phyloP scores from a whole-genome alignment of 345 rosid genomes.

The Fremontodendron californicum region DNA sequence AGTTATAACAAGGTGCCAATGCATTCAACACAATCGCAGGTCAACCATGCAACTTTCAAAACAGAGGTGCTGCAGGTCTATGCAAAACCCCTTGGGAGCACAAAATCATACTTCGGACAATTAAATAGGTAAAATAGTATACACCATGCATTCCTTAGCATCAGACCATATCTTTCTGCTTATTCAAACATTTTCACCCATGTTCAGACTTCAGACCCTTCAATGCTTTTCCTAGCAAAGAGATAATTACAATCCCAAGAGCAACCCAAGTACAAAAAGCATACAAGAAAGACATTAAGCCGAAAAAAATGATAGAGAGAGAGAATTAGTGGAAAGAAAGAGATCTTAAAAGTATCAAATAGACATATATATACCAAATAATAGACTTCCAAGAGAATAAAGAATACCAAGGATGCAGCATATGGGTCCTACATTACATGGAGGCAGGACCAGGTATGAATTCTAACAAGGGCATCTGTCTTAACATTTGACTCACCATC shows the following conservation, averaged over 20 bases:
- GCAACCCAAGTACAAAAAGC: neutral
- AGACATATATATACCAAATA: neutral
- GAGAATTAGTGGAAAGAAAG: neutral
- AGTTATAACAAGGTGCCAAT: neutral
- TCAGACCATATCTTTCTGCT: neutral
- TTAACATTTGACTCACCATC: neutral
- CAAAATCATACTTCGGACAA: neutral
- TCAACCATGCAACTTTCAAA: neutral
- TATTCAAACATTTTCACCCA: neutral
- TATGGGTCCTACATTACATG: neutral
- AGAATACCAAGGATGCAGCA: neutral
- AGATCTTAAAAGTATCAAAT: neutral
- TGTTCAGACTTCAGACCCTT: neutral
- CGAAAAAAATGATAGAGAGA: neutral
- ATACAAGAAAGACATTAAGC: neutral
- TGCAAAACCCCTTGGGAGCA: neutral
- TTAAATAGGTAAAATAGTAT: neutral
- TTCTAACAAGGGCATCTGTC: neutral
- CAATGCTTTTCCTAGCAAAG: neutral
- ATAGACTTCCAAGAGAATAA: neutral
- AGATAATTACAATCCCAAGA: neutral
- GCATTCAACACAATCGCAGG: neutral
- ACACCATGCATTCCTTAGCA: neutral
- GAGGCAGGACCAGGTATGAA: neutral
- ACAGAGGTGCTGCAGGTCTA: neutral